A percentile compares a stretch with the other conserved stretches of the same genome.
Evolutionary conservation across 2,329 filamentous ascomycete genomes (phyloP).

Genomic region (Hymenotorrendiella dingleyae): DNA sequence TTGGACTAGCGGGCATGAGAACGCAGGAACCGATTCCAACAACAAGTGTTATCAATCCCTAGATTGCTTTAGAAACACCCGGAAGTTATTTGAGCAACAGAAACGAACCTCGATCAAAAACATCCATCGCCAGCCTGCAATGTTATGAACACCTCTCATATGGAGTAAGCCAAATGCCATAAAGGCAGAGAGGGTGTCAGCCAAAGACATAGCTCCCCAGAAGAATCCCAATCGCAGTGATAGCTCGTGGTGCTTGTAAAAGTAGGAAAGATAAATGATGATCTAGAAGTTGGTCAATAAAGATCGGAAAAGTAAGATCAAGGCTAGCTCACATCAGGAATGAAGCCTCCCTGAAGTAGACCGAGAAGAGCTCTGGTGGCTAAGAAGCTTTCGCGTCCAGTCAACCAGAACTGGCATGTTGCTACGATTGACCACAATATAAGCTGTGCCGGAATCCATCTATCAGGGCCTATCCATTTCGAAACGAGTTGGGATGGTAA

Average conservation of each 20-base stretch:
- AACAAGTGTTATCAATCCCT: slow-evolving; percentile 16
- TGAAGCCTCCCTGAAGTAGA: slow-evolving; percentile 42
- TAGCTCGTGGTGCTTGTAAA: slow-evolving; percentile 61
- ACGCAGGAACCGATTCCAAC: slow-evolving; percentile 13
- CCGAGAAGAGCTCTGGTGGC: slow-evolving; percentile 24
- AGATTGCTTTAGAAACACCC: too few species aligned
- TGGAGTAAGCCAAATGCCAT: slow-evolving; percentile 50
- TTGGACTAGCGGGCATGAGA: slow-evolving; percentile 13
- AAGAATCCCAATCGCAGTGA: slow-evolving; percentile 61
- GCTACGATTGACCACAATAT: slow-evolving; percentile 49
- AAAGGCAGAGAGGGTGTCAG: slow-evolving; percentile 48
- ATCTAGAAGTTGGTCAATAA: slow-evolving; percentile 18
- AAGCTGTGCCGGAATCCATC: slow-evolving; percentile 46
- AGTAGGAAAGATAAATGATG: slow-evolving; percentile 62
- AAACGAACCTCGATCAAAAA: slow-evolving; percentile 37
- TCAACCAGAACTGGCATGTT: slow-evolving; percentile 41
- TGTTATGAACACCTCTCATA: slow-evolving; percentile 44
- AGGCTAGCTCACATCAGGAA: slow-evolving; percentile 44
- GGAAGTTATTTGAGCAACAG: too few species aligned
- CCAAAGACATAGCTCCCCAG: slow-evolving; percentile 52
- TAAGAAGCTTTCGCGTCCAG: slow-evolving; percentile 32
- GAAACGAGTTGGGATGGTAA: slow-evolving; percentile 47
- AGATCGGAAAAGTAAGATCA: slow-evolving; percentile 24
- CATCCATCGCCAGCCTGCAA: slow-evolving; percentile 53
- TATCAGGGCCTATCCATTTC: slow-evolving; percentile 47